Evolutionary conservation across 2,329 filamentous ascomycete species (phyloP), one percentile per base, ranked within the genome.

Genomic region (Gaeumannomyces sp.): DNA sequence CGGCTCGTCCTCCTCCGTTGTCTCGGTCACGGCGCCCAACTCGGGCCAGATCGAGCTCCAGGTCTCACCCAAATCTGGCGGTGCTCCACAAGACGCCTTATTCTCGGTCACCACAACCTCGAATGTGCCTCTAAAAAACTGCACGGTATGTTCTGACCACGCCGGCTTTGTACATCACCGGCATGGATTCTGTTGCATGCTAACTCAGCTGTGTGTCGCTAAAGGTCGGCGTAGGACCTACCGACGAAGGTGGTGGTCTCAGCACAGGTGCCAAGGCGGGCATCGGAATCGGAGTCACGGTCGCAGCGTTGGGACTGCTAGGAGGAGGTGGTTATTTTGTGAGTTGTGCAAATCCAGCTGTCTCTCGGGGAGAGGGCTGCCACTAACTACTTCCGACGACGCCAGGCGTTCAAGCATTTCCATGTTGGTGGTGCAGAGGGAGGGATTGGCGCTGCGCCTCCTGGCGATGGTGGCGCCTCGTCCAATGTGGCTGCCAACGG

Each of bases 101-200:
- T 71, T 70, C 45, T 66, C 67, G 3, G 62, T 71, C 14, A 45
- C 67, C 22, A 70, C 70, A 11, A 66, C 59, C 59, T 71, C 69
- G 5, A 67, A 70, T 35, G 63, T 66, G 50, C 69, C 69, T 5
- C 67, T 70, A 35, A 70, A 71, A 65, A 71, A 70, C 63, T 71
- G 70, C 59, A 70, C 70, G 25, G 67, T 71, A 19, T 68, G 67
- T 25, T 67, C 69, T 22, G 57, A 60, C 27, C 62, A 64, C 33
- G 60, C 64, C 16, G 61, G 62, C 19, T 57, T 27, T 57, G 19
- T 57, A 27, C 53, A 19, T n/a, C n/a, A 7, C 56, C 28, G 4
- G n/a, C 11, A 14, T 59, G 57, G 6, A 13, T 19, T 59, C 7
- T 19, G 5, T 28, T 6, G 2, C 27, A 16, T 59, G 14, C 25